Conservation (phyloP, 2,329 filamentous ascomycete species). For the Claviceps spartinae region DNA sequence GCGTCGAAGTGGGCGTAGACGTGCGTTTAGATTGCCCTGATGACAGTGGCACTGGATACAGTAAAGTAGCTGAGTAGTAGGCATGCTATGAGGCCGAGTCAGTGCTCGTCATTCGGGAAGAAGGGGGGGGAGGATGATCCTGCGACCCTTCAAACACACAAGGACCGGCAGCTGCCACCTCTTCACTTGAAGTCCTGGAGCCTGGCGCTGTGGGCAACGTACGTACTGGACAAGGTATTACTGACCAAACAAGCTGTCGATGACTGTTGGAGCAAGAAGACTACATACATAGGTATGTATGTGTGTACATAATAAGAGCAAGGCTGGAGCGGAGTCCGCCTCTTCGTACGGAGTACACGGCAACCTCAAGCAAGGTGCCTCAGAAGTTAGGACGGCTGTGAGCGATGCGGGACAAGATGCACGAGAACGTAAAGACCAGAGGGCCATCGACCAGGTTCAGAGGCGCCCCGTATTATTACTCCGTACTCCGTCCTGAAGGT, state of each 20-base stretch:
- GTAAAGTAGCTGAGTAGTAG: background rate
- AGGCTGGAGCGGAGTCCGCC: conserved; percentile 6
- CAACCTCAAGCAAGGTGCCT: conserved; percentile 5
- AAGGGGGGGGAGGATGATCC: background rate
- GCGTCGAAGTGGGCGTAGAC: conserved; percentile 3
- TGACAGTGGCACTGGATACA: conserved; percentile 2
- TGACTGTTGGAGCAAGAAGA: background rate
- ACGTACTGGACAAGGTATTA: conserved; percentile 1
- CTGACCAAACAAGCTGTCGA: background rate
- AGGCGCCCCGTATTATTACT: background rate
- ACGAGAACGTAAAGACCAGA: background rate
- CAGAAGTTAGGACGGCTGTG: conserved; percentile 8
- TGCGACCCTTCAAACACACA: background rate
- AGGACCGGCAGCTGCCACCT: conserved; percentile 2
- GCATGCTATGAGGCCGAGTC: conserved; percentile 2
- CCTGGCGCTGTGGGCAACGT: conserved; percentile 3
- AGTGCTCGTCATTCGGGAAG: conserved; percentile 3
- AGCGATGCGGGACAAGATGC: conserved; percentile 6
- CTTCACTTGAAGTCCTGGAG: background rate
- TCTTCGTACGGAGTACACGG: background rate
- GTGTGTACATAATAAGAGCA: background rate
- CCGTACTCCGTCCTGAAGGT: background rate
- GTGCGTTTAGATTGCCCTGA: conserved; percentile 1
- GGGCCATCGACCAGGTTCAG: conserved; percentile 3
- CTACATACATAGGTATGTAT: too few relatives aligned